A percentile compares a stretch with the other conserved stretches of the same genome.
Conservation (phyloP, 257 asterid species). For the Thymus quinquecostatus region DNA sequence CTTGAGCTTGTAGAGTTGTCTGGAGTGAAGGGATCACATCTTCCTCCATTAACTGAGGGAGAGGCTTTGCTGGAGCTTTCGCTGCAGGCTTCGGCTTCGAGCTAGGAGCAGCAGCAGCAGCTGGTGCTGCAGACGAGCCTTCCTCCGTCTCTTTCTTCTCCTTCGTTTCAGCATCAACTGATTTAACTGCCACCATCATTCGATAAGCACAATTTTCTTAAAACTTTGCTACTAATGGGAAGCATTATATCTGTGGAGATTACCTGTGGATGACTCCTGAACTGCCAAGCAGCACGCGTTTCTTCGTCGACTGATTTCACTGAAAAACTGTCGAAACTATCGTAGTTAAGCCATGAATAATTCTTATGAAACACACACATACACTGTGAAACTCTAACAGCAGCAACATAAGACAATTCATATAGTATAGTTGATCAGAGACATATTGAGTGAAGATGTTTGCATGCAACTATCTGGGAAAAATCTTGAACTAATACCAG, state of each 20-base stretch:
- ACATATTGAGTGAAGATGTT: neutral
- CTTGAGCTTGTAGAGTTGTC: slow-evolving; percentile 58
- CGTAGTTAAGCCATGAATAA: neutral
- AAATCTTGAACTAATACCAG: slow-evolving; percentile 27
- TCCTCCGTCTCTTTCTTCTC: slow-evolving; percentile 47
- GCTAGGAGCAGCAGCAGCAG: slow-evolving; percentile 32
- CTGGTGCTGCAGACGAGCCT: slow-evolving; percentile 28
- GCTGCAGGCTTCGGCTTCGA: slow-evolving; percentile 59
- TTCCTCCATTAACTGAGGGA: slow-evolving; percentile 81
- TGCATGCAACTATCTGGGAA: neutral
- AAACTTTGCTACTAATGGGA: neutral
- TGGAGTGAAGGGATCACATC: slow-evolving; percentile 76
- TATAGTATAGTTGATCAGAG: too few species aligned
- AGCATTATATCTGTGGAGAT: neutral
- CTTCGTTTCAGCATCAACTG: slow-evolving; percentile 77
- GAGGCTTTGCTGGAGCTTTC: slow-evolving; percentile 66
- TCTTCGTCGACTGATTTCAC: slow-evolving; percentile 29
- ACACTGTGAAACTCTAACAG: neutral
- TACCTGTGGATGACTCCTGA: slow-evolving; percentile 51
- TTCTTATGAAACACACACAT: neutral
- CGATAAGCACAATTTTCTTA: neutral
- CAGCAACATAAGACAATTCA: too few species aligned
- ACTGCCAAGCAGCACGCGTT: slow-evolving; percentile 42
- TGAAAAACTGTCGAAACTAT: slow-evolving; percentile 28
- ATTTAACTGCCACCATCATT: slow-evolving; percentile 35